Conservation (phyloP, 2,329 filamentous ascomycete species). For the Triangularia setosa region DNA sequence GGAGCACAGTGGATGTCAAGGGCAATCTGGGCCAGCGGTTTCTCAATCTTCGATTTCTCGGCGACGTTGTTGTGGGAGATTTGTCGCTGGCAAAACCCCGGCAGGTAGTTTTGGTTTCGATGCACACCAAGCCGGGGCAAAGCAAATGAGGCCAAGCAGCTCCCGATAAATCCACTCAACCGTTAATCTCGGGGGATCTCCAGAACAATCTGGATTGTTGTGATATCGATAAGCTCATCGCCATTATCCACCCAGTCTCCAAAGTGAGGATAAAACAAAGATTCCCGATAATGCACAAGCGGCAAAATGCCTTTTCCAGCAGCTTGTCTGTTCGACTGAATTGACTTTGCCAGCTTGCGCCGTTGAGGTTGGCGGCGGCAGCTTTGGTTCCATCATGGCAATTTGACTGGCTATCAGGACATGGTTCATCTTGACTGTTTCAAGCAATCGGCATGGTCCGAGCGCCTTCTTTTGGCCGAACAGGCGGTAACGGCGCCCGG, state of each 20-base stretch:
- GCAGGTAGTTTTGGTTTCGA: not conserved
- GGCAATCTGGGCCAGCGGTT: not conserved
- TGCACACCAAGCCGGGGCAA: not conserved
- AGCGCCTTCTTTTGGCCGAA: not conserved
- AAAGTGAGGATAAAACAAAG: not conserved
- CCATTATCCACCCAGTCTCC: not conserved
- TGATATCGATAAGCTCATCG: not conserved
- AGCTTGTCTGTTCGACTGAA: not conserved
- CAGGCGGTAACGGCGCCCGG: not conserved
- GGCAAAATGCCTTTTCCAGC: not conserved
- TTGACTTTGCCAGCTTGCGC: not conserved
- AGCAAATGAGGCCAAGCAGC: conserved; percentile 1
- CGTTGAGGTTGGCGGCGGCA: not conserved
- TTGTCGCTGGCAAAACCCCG: not conserved
- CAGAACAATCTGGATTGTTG: not conserved
- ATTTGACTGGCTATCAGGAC: not conserved
- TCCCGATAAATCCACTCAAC: not conserved
- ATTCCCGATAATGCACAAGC: not conserved
- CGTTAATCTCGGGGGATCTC: conserved; percentile 1
- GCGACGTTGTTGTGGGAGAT: not conserved
- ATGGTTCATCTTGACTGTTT: not conserved
- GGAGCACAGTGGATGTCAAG: not conserved
- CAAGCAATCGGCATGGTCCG: not conserved
- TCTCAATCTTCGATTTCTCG: not conserved
- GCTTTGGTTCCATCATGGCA: not conserved